A percentile compares a stretch with the other conserved stretches of the same genome.
Evolutionary conservation across 78 protist genomes (phyloP).

Genomic region (Dictyostelium purpureum): DNA sequence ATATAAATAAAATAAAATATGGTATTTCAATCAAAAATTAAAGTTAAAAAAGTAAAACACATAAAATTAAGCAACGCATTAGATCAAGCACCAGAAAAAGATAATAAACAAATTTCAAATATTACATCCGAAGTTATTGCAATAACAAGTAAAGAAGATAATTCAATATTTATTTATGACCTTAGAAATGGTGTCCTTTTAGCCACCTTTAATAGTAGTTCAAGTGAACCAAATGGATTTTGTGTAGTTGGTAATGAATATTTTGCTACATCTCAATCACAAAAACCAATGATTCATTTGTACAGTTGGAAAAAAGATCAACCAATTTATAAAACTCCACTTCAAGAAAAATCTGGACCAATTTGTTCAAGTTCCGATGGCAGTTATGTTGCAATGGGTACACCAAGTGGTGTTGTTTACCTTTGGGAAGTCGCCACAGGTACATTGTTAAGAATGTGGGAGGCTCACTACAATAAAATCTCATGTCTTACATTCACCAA

Average conservation of each 20-base stretch:
- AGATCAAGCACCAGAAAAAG: background rate
- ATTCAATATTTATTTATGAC: conserved; percentile 42
- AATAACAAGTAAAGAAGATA: conserved; percentile 49
- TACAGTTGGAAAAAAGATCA: conserved; percentile 76
- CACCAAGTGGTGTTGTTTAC: conserved; percentile 49
- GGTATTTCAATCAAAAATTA: background rate
- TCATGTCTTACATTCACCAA: conserved; percentile 49
- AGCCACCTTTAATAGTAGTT: conserved; percentile 14
- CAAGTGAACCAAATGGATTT: conserved; percentile 24
- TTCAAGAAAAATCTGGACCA: conserved; percentile 67
- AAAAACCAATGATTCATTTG: conserved; percentile 49
- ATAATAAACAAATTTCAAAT: background rate
- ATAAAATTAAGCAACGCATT: conserved; percentile 1
- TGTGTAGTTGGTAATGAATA: conserved; percentile 58
- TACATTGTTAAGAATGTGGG: conserved; percentile 45
- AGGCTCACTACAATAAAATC: conserved; percentile 75
- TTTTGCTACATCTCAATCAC: conserved; percentile 42
- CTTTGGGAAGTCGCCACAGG: conserved; percentile 73
- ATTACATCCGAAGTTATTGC: conserved; percentile 13
- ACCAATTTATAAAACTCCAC: conserved; percentile 57
- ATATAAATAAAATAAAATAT: background rate
- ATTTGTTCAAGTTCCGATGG: conserved; percentile 48
- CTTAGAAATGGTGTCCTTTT: conserved; percentile 51
- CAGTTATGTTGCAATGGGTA: conserved; percentile 44
- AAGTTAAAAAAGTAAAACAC: background rate